Evolutionary conservation across 2,329 filamentous ascomycete species (phyloP), one percentile per base, ranked within the genome.

Genomic region (Trichoderma atroviride): DNA sequence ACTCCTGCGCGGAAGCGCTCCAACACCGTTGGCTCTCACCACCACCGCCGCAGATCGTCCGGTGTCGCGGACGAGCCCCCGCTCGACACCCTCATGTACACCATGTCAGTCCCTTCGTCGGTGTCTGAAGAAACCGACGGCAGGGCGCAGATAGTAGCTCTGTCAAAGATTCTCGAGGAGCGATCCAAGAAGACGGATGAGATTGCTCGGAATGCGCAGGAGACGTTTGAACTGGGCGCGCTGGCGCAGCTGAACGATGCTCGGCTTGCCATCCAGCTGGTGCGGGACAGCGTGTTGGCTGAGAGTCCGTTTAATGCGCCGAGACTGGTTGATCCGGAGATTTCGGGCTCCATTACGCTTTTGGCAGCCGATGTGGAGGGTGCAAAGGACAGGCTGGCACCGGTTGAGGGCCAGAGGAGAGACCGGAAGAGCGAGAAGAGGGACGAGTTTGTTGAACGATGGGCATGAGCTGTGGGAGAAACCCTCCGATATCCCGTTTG

Each of bases 281-380:
- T 88, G 19, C 78, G 81, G 5, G 85, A 87, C 69, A 86, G 83
- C 52, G 76, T 88, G 0, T 76, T 88, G 1, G 84, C 84, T 0
- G 86, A 89, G 73, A 86, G 82, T 35, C 77, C 81, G 5, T 87
- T 82, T 73, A 79, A 79, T 0, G 75, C 80, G n/a, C 81, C 87
- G 5, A 80, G 79, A 53, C 80, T 89, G 6, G 77, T 83, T 6
- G 87, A 89, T 72, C 81, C 83, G 0, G 85, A 87, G 33, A 83
- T 87, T 47, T 83, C 87, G 68, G 79, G 76, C 2, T 84, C 83
- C 1, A 83, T 89, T n/a, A 75, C 76, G 0, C 79, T 86, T 13
- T 72, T 87, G 65, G 75, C 76, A 0, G 79, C 82, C 61, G 85
- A 86, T 75, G 78, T 85, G 57, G 78, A 78, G 2, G 80, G 80